These are phyloP conservation scores for Termitomyces sp. DNA, from an alignment of 768 basidiomycete genomes.

Conservation along the genomic window DNA sequence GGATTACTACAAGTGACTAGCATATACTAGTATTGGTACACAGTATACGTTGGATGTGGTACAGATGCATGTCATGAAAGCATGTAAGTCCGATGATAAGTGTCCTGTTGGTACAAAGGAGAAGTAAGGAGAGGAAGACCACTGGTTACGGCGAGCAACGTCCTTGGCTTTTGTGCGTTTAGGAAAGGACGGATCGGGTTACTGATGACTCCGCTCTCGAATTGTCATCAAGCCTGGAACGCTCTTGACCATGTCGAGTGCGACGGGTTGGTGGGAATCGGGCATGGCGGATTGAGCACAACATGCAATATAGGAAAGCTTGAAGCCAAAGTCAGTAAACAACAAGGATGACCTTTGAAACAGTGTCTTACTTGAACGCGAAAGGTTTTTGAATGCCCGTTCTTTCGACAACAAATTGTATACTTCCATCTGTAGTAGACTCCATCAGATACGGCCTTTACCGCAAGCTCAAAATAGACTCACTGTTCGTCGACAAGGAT, in stretches of 20 bases:
- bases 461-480: constrained; percentile 23
- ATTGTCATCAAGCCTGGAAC: constrained; percentile 80
- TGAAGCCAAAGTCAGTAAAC: neutral
- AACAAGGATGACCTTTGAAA: neutral
- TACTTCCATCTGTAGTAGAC: constrained; percentile 54
- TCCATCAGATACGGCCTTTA: constrained; percentile 1
- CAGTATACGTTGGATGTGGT: neutral
- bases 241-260: constrained; percentile 53
- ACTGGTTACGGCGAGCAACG: neutral
- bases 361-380: constrained; percentile 53
- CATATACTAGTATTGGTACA: neutral
- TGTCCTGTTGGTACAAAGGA: neutral
- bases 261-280: constrained; percentile 63
- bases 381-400: constrained; percentile 37
- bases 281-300: constrained; percentile 48
- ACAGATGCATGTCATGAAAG: neutral
- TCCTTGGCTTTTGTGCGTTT: neutral
- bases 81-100: neutral
- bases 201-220: constrained; percentile 35
- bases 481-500: constrained; percentile 70
- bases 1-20: neutral
- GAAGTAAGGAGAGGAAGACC: neutral
- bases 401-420: constrained; percentile 53
- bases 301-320: constrained; percentile 64
- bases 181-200: neutral